Percentiles rank a stretch among this genome's conserved stretches.
Evolutionary conservation across 345 rosid species (phyloP).

Genomic region (Jatropha curcas): DNA sequence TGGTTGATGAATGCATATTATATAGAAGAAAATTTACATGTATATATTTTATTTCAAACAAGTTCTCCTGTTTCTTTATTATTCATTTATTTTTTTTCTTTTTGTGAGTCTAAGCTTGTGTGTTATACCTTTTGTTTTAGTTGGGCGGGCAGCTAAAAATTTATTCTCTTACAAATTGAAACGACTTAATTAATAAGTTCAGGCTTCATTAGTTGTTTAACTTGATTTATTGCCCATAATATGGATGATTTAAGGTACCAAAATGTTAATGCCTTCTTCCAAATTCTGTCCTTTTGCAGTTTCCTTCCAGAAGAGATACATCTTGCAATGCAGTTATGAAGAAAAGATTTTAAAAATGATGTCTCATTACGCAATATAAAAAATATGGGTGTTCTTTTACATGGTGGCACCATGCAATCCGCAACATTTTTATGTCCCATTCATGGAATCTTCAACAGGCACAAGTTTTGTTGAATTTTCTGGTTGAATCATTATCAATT

Average conservation of each 20-base stretch:
- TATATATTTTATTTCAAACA: not conserved
- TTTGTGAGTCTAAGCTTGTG: not conserved
- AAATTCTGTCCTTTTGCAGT: not conserved
- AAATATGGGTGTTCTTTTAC: not conserved
- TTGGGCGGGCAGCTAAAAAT: not conserved
- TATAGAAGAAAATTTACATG: not conserved
- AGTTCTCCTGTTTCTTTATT: not conserved
- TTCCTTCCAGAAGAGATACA: not conserved
- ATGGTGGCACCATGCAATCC: too few species aligned
- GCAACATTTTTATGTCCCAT: too few species aligned
- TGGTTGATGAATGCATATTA: not conserved
- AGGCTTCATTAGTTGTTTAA: not conserved
- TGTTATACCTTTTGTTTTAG: not conserved
- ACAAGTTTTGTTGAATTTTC: too few species aligned
- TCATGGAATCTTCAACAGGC: too few species aligned
- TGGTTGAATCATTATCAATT: too few species aligned
- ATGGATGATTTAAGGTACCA: not conserved
- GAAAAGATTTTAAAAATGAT: not conserved
- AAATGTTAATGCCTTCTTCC: not conserved
- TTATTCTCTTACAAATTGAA: not conserved
- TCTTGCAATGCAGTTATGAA: not conserved
- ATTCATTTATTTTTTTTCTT: not conserved
- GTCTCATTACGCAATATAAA: not conserved
- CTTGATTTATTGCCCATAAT: not conserved
- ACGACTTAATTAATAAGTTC: not conserved